phyloP scores from a whole-genome alignment of 176 grass and related monocot species.

The Bolboschoenus planiculmis region DNA sequence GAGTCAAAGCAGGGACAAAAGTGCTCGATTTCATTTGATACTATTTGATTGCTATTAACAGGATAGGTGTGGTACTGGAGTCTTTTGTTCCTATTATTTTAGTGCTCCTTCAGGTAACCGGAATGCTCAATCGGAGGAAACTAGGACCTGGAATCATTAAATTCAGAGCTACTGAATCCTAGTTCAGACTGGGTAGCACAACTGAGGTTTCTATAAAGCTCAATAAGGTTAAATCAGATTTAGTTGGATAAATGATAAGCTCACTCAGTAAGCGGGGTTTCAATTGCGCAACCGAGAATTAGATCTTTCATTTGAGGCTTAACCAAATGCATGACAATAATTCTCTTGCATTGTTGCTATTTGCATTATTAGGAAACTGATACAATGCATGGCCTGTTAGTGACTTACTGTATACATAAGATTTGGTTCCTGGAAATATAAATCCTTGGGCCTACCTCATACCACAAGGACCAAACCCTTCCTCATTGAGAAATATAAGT shows the following conservation, averaged over 20 bases:
- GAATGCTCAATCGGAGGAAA: neutral
- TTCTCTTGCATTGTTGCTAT: neutral
- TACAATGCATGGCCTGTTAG: neutral
- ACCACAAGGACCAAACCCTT: slow-evolving; percentile 22
- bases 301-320: neutral
- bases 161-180: neutral
- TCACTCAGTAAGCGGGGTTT: neutral
- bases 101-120: neutral
- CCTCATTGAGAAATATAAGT: neutral
- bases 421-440: neutral
- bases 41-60: neutral
- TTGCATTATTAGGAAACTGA: neutral
- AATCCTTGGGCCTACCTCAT: neutral
- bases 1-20: neutral
- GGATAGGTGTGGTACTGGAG: neutral
- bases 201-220: neutral
- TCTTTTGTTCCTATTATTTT: neutral
- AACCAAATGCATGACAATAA: neutral
- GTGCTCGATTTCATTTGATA: neutral
- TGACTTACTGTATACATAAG: neutral
- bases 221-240: neutral
- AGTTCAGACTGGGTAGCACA: neutral
- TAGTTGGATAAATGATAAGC: neutral
- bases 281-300: neutral
- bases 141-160: neutral